Base-by-base conservation (phyloP, 1,284 basidiomycete species). In the Trichosporon ovoides region DNA sequence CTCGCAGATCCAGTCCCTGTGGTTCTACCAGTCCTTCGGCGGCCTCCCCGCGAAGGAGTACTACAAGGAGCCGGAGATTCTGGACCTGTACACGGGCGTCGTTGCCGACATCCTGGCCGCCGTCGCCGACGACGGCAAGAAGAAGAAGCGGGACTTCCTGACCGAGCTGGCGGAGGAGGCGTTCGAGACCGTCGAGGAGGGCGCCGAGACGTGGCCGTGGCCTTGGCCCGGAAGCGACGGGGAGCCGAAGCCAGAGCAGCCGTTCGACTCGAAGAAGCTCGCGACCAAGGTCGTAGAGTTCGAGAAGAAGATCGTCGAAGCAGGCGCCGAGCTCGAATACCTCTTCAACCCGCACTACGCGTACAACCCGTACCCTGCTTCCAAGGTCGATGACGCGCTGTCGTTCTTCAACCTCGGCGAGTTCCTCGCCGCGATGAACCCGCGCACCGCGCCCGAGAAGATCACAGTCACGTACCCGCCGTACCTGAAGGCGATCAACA, bases 21-120 rank as follows among this genome's bases (percentile, higher is more conserved):
- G 87, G 86, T 85, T 98, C 69, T 86, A 83, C 64, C 94, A 98
- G 70, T 84, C 88, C 7, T 82, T 80, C 11, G 81, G 97, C 7
- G 91, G 92, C 33, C 84, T 98, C 13, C 94, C 94, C 1, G 86
- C 92, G 38, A 92, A 94, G 86, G 90, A 94, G 78, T 97, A 98
- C 75, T 98, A 92, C 74, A 83, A 88, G 51, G 94, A 98, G 61
- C 79, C 85, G 56, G 79, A 81, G 0, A 83, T 91, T 49, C 75
- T 85, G 20, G 81, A 84, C 22, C 77, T 89, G 12, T 97, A 97
- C 77, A 80, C 83, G 62, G 79, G 80, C 40, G 85, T 90, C 16
- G 78, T 95, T 22, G 81, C 85, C 65, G 82, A 83, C 19, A 81
- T 94, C 11, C 81, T 96, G 18, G 66, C 81, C 11, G 80, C 82